Percentiles rank a stretch among this genome's conserved stretches.
phyloP scores from a whole-genome alignment of 305 asterid species.

The Fraxinus angustifolia region DNA sequence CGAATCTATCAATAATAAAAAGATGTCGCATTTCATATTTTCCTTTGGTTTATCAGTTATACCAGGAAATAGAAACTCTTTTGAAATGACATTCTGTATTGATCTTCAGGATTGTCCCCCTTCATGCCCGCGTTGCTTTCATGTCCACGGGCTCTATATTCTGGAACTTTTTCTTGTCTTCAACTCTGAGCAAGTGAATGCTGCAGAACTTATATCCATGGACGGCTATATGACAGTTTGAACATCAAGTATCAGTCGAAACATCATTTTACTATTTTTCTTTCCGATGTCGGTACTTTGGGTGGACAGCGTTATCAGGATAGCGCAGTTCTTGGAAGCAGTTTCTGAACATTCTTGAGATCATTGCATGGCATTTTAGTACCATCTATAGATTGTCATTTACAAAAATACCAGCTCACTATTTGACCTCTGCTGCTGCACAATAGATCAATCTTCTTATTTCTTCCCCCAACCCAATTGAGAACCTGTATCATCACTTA shows the following conservation, averaged over 20 bases:
- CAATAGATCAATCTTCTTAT: background rate
- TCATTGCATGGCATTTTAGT: background rate
- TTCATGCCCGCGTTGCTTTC: slow-evolving; percentile 90
- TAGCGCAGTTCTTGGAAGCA: background rate
- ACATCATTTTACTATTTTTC: background rate
- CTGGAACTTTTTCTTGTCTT: slow-evolving; percentile 83
- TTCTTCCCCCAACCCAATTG: background rate
- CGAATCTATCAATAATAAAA: background rate
- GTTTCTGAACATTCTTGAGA: background rate
- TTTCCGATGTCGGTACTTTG: background rate
- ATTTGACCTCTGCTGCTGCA: background rate
- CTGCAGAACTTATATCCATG: slow-evolving; percentile 1
- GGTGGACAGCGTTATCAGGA: background rate
- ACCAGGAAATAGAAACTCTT: background rate
- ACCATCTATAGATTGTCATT: background rate
- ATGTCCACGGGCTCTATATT: slow-evolving; percentile 89
- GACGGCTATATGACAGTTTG: background rate
- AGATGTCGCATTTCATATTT: background rate
- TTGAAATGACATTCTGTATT: slow-evolving; percentile 6
- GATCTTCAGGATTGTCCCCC: slow-evolving; percentile 70
- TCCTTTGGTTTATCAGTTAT: slow-evolving; percentile 6
- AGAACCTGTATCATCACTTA: background rate
- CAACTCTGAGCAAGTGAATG: slow-evolving; percentile 69
- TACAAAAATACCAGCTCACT: background rate
- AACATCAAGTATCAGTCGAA: slow-evolving; percentile 20